These are phyloP conservation scores for Neurospora terricola DNA, from an alignment of 495 filamentous ascomycete species.

Conservation along the genomic window DNA sequence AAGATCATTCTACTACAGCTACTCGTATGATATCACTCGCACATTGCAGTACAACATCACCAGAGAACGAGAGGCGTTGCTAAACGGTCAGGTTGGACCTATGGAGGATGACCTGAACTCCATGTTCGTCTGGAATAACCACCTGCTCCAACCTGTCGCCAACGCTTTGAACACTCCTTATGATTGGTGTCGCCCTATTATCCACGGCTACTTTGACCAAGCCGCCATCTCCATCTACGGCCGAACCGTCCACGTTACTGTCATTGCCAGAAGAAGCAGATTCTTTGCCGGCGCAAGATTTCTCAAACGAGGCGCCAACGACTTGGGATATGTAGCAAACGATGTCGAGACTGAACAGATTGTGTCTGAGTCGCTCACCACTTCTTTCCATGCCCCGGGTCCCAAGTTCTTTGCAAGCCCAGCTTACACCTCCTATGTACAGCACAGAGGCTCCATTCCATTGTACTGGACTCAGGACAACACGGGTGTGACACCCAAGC, in stretches of 20 bases:
- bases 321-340: slow-evolving; percentile 93
- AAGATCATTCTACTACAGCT: slow-evolving; percentile 94
- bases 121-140: slow-evolving; percentile 98
- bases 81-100: slow-evolving; percentile 48
- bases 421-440: slow-evolving; percentile 89
- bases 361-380: slow-evolving; percentile 84
- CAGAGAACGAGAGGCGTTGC: slow-evolving; percentile 59
- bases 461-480: slow-evolving; percentile 97
- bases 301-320: slow-evolving; percentile 89
- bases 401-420: slow-evolving; percentile 80
- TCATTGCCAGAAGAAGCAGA: slow-evolving; percentile 85
- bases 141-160: slow-evolving; percentile 72
- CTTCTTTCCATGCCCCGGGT: slow-evolving; percentile 89
- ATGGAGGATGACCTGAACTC: slow-evolving; percentile 64
- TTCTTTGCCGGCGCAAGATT: slow-evolving; percentile 93
- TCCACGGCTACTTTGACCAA: slow-evolving; percentile 95
- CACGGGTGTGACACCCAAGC: slow-evolving; percentile 89
- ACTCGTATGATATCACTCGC: slow-evolving; percentile 91
- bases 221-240: slow-evolving; percentile 76
- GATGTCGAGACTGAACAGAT: slow-evolving; percentile 99
- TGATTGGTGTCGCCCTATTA: slow-evolving; percentile 93
- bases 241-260: slow-evolving; percentile 75
- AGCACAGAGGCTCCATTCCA: slow-evolving; percentile 94
- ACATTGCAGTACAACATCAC: slow-evolving; percentile 90
- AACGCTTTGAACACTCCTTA: slow-evolving; percentile 63